These are phyloP conservation scores for Hypoxylon sp. DNA, from an alignment of 2,329 filamentous ascomycete species.

Conservation along the genomic window DNA sequence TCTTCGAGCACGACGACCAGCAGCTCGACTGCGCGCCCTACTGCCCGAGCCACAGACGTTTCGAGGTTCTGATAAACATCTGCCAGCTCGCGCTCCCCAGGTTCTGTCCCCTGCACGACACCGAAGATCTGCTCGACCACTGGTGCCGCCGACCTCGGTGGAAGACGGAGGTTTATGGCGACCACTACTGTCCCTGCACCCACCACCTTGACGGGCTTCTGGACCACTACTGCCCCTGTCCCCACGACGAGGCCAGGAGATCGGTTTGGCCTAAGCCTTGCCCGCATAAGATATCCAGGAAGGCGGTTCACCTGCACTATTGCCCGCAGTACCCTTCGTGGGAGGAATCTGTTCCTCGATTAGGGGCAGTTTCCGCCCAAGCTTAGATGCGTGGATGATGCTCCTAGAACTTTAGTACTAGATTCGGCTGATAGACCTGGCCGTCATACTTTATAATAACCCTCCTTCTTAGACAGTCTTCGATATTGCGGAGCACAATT, in stretches of 20 bases:
- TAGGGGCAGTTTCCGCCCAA: no score
- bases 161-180: constrained; percentile 12
- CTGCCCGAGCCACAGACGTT: constrained; percentile 1
- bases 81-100: constrained; percentile 3
- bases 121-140: constrained; percentile 14
- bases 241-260: background rate
- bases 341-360: no score
- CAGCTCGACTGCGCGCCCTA: constrained; percentile 21
- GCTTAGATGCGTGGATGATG: no score
- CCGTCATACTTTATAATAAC: no score
- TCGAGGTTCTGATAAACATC: background rate
- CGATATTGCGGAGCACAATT: no score
- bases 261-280: background rate
- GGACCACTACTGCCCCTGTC: constrained; percentile 30
- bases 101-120: constrained; percentile 11
- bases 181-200: constrained; percentile 22
- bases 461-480: no score
- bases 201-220: constrained; percentile 5
- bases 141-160: constrained; percentile 10
- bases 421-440: no score
- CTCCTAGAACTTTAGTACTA: no score
- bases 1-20: constrained; percentile 12
- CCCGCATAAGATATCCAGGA: background rate
- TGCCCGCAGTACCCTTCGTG: no score
- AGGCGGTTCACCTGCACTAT: constrained; percentile 10